These are phyloP conservation scores for Dryas octopetala DNA, from an alignment of 306 rosid genomes.

Conservation along the genomic window DNA sequence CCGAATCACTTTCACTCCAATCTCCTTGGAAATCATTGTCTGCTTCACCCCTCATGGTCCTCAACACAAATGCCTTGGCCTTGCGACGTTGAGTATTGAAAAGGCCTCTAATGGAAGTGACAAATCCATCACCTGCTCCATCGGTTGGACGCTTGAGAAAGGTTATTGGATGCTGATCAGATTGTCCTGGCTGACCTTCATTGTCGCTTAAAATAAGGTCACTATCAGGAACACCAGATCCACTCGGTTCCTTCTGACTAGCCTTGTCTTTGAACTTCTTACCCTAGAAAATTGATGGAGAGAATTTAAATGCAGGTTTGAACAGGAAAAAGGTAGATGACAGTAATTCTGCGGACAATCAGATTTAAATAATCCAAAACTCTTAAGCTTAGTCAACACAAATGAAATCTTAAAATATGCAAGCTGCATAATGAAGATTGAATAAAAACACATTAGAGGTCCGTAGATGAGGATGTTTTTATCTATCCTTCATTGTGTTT, in stretches of 20 bases:
- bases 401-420: background rate
- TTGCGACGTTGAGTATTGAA: slow-evolving; percentile 90
- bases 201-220: slow-evolving; percentile 88
- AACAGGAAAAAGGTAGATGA: slow-evolving; percentile 6
- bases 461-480: background rate
- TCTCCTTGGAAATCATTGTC: slow-evolving; percentile 91
- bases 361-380: background rate
- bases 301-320: slow-evolving; percentile 15
- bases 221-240: slow-evolving; percentile 68
- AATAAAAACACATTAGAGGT: background rate
- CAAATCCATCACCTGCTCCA: slow-evolving; percentile 99
- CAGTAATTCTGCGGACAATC: background rate
- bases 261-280: slow-evolving; percentile 90
- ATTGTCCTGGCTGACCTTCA: slow-evolving; percentile 71
- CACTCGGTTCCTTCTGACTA: slow-evolving; percentile 57
- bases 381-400: background rate
- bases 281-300: slow-evolving; percentile 53
- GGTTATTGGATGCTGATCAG: slow-evolving; percentile 70
- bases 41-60: slow-evolving; percentile 96
- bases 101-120: slow-evolving; percentile 87
- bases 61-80: slow-evolving; percentile 90
- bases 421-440: background rate
- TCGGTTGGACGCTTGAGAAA: slow-evolving; percentile 89
- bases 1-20: slow-evolving; percentile 93
- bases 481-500: background rate